These are phyloP conservation scores for Aristolochia contorta DNA, from an alignment of 164 flowering plant genomes.

Conservation along the genomic window DNA sequence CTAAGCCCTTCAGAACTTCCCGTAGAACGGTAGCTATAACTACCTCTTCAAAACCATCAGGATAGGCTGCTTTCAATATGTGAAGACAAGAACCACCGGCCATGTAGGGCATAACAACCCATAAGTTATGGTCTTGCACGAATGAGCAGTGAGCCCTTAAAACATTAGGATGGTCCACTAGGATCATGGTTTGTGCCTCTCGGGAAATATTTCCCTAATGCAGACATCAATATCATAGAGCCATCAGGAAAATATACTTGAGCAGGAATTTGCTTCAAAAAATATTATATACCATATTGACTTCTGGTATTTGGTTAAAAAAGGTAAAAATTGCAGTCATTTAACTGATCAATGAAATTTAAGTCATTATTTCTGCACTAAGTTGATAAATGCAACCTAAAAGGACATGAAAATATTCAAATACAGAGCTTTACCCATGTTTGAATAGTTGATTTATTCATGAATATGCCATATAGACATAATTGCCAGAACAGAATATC, in stretches of 20 bases:
- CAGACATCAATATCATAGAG: too few relatives aligned
- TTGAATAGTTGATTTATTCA: too few relatives aligned
- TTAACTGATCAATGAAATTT: too few relatives aligned
- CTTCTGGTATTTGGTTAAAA: too few relatives aligned
- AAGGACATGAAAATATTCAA: too few relatives aligned
- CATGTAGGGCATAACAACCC: constrained; percentile 99
- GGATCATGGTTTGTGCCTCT: constrained; percentile 84
- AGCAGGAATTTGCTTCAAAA: neutral
- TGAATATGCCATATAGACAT: too few relatives aligned
- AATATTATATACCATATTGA: too few relatives aligned
- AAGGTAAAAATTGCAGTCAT: too few relatives aligned
- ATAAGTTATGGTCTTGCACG: constrained; percentile 65
- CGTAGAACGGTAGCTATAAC: constrained; percentile 85
- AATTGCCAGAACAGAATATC: too few relatives aligned
- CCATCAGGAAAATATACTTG: neutral
- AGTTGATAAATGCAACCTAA: too few relatives aligned
- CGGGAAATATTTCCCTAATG: constrained; percentile 62
- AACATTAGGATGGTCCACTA: constrained; percentile 92
- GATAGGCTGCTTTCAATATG: constrained; percentile 76
- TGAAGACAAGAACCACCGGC: constrained; percentile 94
- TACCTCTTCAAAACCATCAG: constrained; percentile 84
- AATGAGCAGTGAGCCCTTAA: constrained; percentile 88
- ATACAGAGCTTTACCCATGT: too few relatives aligned
- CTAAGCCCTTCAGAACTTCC: constrained; percentile 78
- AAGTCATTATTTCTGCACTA: too few relatives aligned